Base-by-base conservation (phyloP, 225 moss, liverwort and hornwort genomes). In the Physcomitrium patens region DNA sequence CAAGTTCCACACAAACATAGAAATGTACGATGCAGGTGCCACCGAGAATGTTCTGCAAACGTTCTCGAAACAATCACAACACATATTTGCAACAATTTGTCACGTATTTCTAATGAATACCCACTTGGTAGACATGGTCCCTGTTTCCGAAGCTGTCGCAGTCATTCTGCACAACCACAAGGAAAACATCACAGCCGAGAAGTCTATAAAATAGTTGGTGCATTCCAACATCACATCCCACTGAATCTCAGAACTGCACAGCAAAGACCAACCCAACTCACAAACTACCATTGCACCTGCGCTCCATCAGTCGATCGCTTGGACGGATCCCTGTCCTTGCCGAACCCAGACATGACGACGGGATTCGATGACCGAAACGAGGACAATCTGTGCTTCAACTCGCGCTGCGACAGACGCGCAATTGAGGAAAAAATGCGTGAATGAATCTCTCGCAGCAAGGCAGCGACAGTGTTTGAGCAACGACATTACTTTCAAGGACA, bases 141-240 rank as follows among this genome's bases (percentile, higher is more conserved):
- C 0, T 73, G 0, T 65, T 65, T 0, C 79, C 77, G 3, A 76
- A 86, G 8, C 73, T 65, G 3, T 82, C 77, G 45, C 79, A 86
- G 37, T 79, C 82, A 56, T 86, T 86, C 82, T 86, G 8, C 70
- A 82, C 61, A 70, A 51, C 5, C 48, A 43, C 1, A 68, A n/a
- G 3, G 31, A 16, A 43, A 15, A 13, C 47, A 64, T 19, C 31
- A 76, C 43, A 44, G 49, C n/a, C 6, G 15, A 62, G 0, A 14
- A 67, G 5, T 7, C 53, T 0, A 3, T 10, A 0, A 68, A 3
- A 12, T 20, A 63, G 14, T 0, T 2, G 2, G 5, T 1, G 0
- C 46, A 20, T 27, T 12, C 0, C 1, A 44, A 48, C 9, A 22
- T 22, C 2, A 43, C 14, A 49, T 23, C 17, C 12, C 5, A 7